Evolutionary conservation across 352 stramenopile species (phyloP), one percentile per base, ranked within the genome.

Genomic region (Globisporangium abappressorium): DNA sequence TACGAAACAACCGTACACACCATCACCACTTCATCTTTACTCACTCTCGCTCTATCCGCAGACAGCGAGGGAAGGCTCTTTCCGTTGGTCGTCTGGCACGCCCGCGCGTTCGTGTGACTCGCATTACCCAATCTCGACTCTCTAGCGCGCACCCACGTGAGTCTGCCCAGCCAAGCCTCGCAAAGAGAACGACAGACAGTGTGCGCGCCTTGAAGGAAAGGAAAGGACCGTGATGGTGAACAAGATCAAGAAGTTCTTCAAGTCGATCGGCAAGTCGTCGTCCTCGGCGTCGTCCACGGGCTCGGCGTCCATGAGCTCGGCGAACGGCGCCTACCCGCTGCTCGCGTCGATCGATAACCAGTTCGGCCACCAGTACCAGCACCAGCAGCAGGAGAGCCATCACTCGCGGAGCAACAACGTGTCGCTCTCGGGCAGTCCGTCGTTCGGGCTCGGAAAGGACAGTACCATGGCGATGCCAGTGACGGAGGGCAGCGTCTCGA

Each of bases 171-270:
- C 24, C 9, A n/a, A 14, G 41, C 14, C 3, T 12, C 14, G 15
- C 12, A n/a, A n/a, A 49, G 41, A 49, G 41, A 49, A 9, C 14
- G 15, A 49, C 5, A n/a, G 41, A n/a, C 15, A 49, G 28, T 33
- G 28, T 33, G 15, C 41, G 18, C 41, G 41, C 20, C 4, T n/a
- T 49, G 15, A 49, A 49, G 38, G 3, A 20, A 15, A 51, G 43
- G 43, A 51, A 22, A 22, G 18, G 18, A 12, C 43, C 3, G 38
- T 26, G 57, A 86, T 86, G 79, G 77, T 83, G 43, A 84, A 84
- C 71, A 86, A 83, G 62, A 67, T 86, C 62, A 78, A 76, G 57
- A 72, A 69, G 9, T 86, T 86, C 55, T 81, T 86, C 69, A 78
- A 77, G 65, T 74, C 75, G 28, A 70, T 86, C 33, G 77, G 77